These are phyloP conservation scores for Globisporangium splendens DNA, from an alignment of 352 stramenopile species.

Conservation along the genomic window DNA sequence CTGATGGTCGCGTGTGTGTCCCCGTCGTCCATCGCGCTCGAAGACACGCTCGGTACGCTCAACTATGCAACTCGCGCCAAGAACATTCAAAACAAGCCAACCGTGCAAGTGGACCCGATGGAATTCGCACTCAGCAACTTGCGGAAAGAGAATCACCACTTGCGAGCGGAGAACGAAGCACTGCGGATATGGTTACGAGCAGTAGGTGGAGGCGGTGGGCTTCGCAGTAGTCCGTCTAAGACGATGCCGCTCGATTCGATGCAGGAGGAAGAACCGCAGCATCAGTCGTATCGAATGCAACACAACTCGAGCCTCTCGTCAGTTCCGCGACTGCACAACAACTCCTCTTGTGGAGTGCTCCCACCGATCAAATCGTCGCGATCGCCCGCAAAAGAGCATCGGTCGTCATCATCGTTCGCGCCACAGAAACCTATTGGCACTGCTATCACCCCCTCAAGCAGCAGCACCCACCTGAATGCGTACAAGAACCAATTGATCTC, in stretches of 20 bases:
- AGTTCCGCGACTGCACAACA: slow-evolving; percentile 27
- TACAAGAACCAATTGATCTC: slow-evolving; percentile 48
- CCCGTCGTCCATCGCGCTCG: slow-evolving; percentile 43
- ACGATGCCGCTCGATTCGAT: background rate
- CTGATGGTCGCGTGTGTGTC: slow-evolving; percentile 86
- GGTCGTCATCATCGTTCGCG: background rate
- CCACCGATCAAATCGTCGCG: slow-evolving; percentile 4
- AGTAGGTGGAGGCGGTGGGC: slow-evolving; percentile 5
- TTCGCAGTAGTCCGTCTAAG: slow-evolving; percentile 9
- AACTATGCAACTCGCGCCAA: slow-evolving; percentile 82
- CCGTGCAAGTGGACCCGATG: slow-evolving; percentile 61
- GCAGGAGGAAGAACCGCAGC: background rate
- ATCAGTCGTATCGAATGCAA: background rate
- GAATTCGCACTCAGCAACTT: slow-evolving; percentile 57
- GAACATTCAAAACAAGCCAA: slow-evolving; percentile 84
- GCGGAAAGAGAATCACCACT: slow-evolving; percentile 57
- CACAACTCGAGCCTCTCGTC: slow-evolving; percentile 20
- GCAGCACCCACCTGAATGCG: slow-evolving; percentile 17
- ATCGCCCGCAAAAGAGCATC: slow-evolving; percentile 13
- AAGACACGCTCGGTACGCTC: slow-evolving; percentile 84
- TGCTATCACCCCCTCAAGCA: slow-evolving; percentile 4
- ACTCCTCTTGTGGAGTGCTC: slow-evolving; percentile 3
- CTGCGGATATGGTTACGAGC: slow-evolving; percentile 49
- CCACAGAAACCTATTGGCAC: slow-evolving; percentile 1
- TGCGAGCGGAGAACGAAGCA: slow-evolving; percentile 55